A percentile compares a stretch with the other conserved stretches of the same genome.
Evolutionary conservation across 177 flowering plant genomes (phyloP).

Genomic region (Tripterygium wilfordii): DNA sequence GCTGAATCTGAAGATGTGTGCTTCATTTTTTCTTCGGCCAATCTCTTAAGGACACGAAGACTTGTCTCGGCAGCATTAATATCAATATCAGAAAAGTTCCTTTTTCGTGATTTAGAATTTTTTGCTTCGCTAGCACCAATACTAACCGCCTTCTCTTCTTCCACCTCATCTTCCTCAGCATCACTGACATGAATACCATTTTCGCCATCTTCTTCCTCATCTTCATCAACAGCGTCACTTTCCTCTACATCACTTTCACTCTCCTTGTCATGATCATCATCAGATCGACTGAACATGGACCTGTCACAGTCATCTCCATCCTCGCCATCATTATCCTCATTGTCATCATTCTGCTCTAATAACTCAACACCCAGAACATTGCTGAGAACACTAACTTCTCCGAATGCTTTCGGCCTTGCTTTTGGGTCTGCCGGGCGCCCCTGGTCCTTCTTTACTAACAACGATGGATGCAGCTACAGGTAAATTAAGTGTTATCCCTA

Average conservation of each 20-base stretch:
- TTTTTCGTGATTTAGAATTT: slow-evolving; percentile 36
- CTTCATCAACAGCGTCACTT: too few species aligned
- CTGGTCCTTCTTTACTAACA: slow-evolving; percentile 81
- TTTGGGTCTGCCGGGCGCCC: slow-evolving; percentile 79
- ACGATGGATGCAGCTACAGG: slow-evolving; percentile 77
- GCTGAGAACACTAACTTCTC: slow-evolving; percentile 59
- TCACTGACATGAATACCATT: slow-evolving; percentile 12
- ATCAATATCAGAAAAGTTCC: slow-evolving; percentile 62
- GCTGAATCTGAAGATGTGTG: slow-evolving; percentile 17
- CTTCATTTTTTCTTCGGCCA: slow-evolving; percentile 37
- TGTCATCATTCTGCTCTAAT: slow-evolving; percentile 31
- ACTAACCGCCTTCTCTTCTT: slow-evolving; percentile 9
- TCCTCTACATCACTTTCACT: slow-evolving; percentile 5
- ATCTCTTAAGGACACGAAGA: slow-evolving; percentile 72
- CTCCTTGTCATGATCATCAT: slow-evolving; percentile 13
- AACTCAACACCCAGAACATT: slow-evolving; percentile 75
- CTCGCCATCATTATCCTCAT: slow-evolving; percentile 20
- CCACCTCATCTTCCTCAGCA: slow-evolving; percentile 9
- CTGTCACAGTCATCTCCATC: too few species aligned
- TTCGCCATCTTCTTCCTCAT: slow-evolving; percentile 13
- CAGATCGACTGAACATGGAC: too few species aligned
- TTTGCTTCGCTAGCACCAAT: slow-evolving; percentile 9
- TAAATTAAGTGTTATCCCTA: too few species aligned
- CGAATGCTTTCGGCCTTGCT: slow-evolving; percentile 86
- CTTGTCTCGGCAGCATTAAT: slow-evolving; percentile 60